phyloP scores from a whole-genome alignment of 1,284 basidiomycete species.

The Apiotrichum sp. region DNA sequence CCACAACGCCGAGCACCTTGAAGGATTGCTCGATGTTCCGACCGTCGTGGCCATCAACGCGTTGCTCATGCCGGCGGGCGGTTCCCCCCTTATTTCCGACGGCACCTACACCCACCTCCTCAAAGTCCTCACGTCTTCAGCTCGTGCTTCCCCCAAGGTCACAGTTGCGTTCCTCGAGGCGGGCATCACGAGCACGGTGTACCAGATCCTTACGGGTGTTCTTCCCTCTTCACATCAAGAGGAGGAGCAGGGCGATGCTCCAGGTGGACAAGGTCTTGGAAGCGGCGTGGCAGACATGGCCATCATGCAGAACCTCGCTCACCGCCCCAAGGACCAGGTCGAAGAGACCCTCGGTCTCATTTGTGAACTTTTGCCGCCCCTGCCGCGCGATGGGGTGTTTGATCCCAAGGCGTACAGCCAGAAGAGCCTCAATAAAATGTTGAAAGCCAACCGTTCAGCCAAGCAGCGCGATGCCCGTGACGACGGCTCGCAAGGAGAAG shows the following conservation, averaged over 20 bases:
- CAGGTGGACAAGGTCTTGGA: conserved; percentile 61
- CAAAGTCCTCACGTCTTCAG: conserved; percentile 75
- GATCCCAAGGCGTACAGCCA: conserved; percentile 85
- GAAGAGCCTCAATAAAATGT: conserved; percentile 58
- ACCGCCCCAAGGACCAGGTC: conserved; percentile 92
- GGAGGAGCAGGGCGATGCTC: conserved; percentile 60
- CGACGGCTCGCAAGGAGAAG: neutral
- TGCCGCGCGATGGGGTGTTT: conserved; percentile 86
- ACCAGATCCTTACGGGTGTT: conserved; percentile 88
- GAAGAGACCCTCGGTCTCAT: conserved; percentile 83
- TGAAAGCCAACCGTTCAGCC: conserved; percentile 16
- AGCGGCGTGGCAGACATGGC: conserved; percentile 89
- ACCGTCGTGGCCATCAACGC: conserved; percentile 76
- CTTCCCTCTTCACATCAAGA: conserved; percentile 59
- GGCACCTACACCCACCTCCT: conserved; percentile 84
- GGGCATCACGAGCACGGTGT: conserved; percentile 80
- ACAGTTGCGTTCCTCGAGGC: conserved; percentile 78
- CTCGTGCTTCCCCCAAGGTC: conserved; percentile 77
- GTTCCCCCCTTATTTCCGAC: conserved; percentile 71
- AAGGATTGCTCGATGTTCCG: conserved; percentile 73
- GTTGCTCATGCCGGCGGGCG: conserved; percentile 77
- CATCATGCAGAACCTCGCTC: conserved; percentile 93
- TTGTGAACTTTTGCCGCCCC: conserved; percentile 80
- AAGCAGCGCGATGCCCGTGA: conserved; percentile 5
- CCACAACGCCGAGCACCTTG: conserved; percentile 72